Percentiles rank a stretch among this genome's conserved stretches.
Evolutionary conservation across 805 yeast genomes (phyloP).

Genomic region (Candida yuanshanica): DNA sequence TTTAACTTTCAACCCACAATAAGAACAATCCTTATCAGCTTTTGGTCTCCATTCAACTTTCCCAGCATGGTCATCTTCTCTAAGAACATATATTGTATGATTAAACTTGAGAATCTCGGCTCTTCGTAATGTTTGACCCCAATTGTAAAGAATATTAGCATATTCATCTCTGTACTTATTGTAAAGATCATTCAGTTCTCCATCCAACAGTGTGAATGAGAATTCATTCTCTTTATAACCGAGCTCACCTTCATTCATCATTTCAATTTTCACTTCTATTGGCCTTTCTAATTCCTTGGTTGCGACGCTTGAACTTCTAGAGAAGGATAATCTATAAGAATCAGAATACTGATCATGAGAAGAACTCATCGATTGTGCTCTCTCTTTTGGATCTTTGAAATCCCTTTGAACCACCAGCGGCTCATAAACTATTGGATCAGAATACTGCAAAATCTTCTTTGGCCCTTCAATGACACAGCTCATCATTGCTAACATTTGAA

Average conservation of each 20-base stretch:
- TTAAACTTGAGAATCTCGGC: constrained; percentile 74
- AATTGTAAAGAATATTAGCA: constrained; percentile 67
- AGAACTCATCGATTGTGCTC: constrained; percentile 13
- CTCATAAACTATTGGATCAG: neutral
- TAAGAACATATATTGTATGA: constrained; percentile 23
- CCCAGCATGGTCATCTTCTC: constrained; percentile 26
- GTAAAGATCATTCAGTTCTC: constrained; percentile 24
- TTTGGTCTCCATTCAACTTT: constrained; percentile 24
- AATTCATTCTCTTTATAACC: constrained; percentile 29
- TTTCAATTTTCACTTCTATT: constrained; percentile 37
- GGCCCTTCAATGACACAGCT: constrained; percentile 52
- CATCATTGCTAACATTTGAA: constrained; percentile 89
- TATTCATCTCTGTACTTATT: constrained; percentile 56
- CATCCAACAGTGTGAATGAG: constrained; percentile 33
- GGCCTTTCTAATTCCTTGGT: constrained; percentile 12
- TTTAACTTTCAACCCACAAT: constrained; percentile 56
- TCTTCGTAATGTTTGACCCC: constrained; percentile 82
- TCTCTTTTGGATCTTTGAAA: constrained; percentile 1
- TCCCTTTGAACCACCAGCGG: neutral
- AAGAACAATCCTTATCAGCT: constrained; percentile 44
- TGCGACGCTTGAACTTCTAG: constrained; percentile 22
- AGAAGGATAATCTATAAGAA: constrained; percentile 18
- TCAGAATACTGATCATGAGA: constrained; percentile 16
- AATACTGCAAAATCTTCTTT: neutral
- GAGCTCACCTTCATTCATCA: constrained; percentile 34